These are phyloP conservation scores for Neurospora sp. DNA, from an alignment of 495 filamentous ascomycete species.

Conservation along the genomic window DNA sequence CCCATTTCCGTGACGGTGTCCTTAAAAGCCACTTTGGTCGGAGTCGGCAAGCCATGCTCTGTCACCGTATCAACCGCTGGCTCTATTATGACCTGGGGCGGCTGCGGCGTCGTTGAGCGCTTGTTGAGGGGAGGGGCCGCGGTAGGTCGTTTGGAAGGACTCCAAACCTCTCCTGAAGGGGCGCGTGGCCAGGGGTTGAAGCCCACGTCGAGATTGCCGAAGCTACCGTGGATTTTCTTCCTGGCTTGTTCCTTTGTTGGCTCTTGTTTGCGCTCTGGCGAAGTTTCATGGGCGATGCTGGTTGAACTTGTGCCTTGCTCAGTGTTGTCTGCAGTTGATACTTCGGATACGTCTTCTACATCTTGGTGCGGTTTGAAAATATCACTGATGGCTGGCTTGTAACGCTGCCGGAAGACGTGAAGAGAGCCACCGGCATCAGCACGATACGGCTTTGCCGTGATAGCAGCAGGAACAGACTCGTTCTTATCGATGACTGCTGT, in stretches of 20 bases:
- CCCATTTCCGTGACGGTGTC: not conserved
- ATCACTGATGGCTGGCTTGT: not conserved
- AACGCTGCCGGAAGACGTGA: not conserved
- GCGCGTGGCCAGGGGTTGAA: constrained; percentile 8
- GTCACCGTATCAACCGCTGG: not conserved
- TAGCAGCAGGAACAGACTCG: not conserved
- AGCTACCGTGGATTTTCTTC: constrained; percentile 2
- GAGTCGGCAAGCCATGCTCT: not conserved
- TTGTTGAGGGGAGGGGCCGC: not conserved
- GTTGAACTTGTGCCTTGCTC: not conserved
- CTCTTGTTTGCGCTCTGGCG: not conserved
- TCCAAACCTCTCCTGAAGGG: not conserved
- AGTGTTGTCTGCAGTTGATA: not conserved
- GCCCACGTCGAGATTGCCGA: not conserved
- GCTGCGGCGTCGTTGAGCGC: not conserved
- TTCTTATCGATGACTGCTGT: not conserved
- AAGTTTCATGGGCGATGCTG: not conserved
- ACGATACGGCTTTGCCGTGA: not conserved
- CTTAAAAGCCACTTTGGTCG: not conserved
- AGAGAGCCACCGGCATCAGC: not conserved
- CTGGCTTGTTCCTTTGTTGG: not conserved
- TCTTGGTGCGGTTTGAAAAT: not conserved
- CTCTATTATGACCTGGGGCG: not conserved
- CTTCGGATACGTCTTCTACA: not conserved
- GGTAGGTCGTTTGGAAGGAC: not conserved